These are phyloP conservation scores for Trichocladium uniseriatum DNA, from an alignment of 495 filamentous ascomycete species.

Conservation along the genomic window DNA sequence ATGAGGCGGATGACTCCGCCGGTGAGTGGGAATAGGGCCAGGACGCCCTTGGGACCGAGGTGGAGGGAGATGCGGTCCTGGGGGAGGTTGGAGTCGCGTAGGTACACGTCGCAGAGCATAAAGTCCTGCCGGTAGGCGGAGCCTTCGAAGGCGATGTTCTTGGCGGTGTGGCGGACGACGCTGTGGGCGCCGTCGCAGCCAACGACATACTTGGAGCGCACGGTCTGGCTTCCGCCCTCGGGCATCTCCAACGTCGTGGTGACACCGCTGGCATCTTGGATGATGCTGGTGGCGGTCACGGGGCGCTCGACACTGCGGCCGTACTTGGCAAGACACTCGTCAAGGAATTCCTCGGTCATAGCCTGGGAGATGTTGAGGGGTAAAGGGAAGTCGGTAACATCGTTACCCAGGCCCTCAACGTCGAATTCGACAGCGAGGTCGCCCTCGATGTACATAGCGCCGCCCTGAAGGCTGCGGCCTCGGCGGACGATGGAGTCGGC, in stretches of 20 bases:
- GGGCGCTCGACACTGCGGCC: slow-evolving; percentile 29
- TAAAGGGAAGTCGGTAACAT: slow-evolving; percentile 28
- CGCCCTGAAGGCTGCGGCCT: slow-evolving; percentile 23
- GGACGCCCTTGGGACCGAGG: slow-evolving; percentile 17
- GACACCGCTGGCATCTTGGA: slow-evolving; percentile 29
- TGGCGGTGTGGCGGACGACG: slow-evolving; percentile 30
- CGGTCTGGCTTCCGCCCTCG: slow-evolving; percentile 14
- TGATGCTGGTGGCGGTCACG: slow-evolving; percentile 25
- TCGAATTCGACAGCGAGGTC: slow-evolving; percentile 15
- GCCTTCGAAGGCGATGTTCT: slow-evolving; percentile 35
- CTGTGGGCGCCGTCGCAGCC: slow-evolving; percentile 41
- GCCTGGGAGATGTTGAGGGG: slow-evolving; percentile 35
- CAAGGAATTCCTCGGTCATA: slow-evolving; percentile 34
- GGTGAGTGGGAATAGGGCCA: slow-evolving; percentile 26
- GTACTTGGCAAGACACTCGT: slow-evolving; percentile 26
- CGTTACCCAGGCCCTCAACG: slow-evolving; percentile 23
- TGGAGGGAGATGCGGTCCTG: slow-evolving; percentile 21
- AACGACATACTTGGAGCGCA: slow-evolving; percentile 35
- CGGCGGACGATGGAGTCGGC: slow-evolving; percentile 22
- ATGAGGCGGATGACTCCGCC: slow-evolving; percentile 26
- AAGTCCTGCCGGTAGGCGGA: slow-evolving; percentile 34
- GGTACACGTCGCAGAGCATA: slow-evolving; percentile 36
- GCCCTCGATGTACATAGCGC: slow-evolving; percentile 26
- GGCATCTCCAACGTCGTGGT: slow-evolving; percentile 18
- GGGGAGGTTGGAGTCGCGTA: slow-evolving; percentile 25